These are phyloP conservation scores for Hylodesmum podocarpum DNA, from an alignment of 306 rosid genomes.

Conservation along the genomic window DNA sequence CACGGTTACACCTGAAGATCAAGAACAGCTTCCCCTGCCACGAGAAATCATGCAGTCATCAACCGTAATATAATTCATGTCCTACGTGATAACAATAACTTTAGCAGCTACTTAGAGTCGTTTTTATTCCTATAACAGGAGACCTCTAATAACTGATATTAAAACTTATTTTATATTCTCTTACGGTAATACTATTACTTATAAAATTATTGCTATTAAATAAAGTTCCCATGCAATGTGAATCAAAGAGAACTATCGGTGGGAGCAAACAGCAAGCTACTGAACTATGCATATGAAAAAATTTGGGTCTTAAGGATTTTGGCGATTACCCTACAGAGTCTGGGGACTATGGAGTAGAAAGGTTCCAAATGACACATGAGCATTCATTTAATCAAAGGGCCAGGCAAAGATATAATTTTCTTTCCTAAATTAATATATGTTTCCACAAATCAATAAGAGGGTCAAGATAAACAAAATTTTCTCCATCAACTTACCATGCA, in stretches of 20 bases:
- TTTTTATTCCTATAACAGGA: neutral
- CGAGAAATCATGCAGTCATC: slow-evolving; percentile 7
- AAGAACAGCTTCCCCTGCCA: slow-evolving; percentile 59
- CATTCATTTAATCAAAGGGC: neutral
- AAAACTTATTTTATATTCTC: neutral
- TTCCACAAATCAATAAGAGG: neutral
- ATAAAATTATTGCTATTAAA: neutral
- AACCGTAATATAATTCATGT: neutral
- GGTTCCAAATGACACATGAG: neutral
- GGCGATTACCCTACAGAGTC: neutral
- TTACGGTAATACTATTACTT: no score
- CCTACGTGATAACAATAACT: neutral
- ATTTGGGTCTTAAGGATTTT: slow-evolving; percentile 6
- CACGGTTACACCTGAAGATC: slow-evolving; percentile 41
- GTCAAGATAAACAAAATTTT: neutral
- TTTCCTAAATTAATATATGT: neutral
- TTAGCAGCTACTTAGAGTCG: neutral
- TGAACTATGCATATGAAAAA: neutral
- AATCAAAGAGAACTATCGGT: neutral
- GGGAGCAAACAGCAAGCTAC: no score
- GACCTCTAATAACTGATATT: neutral
- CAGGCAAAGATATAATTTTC: neutral
- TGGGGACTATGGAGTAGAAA: neutral
- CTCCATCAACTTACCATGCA: slow-evolving; percentile 70
- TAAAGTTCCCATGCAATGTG: neutral